A percentile compares a stretch with the other conserved stretches of the same genome.
These are phyloP conservation scores for Exophiala bonariae DNA, from an alignment of 2,329 filamentous ascomycete species.

Conservation along the genomic window DNA sequence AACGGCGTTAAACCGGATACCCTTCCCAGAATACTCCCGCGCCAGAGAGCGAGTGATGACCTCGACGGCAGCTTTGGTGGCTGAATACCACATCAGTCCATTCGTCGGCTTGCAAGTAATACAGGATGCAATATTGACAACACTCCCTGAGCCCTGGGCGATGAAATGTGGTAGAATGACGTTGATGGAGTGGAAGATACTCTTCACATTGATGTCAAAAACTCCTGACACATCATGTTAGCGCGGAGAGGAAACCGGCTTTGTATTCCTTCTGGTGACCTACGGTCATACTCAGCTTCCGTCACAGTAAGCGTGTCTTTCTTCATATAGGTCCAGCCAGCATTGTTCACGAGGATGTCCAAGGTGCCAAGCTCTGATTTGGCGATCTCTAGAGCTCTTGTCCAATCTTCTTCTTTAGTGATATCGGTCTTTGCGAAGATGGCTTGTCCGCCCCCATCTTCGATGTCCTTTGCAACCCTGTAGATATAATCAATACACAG, in stretches of 20 bases:
- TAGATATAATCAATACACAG: not conserved
- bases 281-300: constrained; percentile 41
- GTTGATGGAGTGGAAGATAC: constrained; percentile 37
- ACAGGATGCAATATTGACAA: constrained; percentile 46
- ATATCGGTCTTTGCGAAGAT: constrained; percentile 12
- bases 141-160: constrained; percentile 40
- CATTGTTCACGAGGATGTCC: constrained; percentile 22
- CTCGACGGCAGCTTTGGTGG: constrained; percentile 63
- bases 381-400: constrained; percentile 11
- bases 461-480: constrained; percentile 4
- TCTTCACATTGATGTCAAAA: constrained; percentile 46
- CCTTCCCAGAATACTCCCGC: constrained; percentile 46
- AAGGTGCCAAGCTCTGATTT: constrained; percentile 14
- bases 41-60: constrained; percentile 61
- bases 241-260: too few relatives aligned
- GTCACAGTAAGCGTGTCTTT: constrained; percentile 43
- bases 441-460: not conserved
- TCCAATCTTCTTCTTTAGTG: constrained; percentile 13
- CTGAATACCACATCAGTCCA: constrained; percentile 54
- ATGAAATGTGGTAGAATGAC: constrained; percentile 37
- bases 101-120: constrained; percentile 41
- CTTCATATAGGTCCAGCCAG: constrained; percentile 33
- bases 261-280: too few relatives aligned
- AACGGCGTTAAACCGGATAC: constrained; percentile 50
- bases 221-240: constrained; percentile 24